Evolutionary conservation across 208 protist species (phyloP).

Genomic region (Acanthamoeba royreba): DNA sequence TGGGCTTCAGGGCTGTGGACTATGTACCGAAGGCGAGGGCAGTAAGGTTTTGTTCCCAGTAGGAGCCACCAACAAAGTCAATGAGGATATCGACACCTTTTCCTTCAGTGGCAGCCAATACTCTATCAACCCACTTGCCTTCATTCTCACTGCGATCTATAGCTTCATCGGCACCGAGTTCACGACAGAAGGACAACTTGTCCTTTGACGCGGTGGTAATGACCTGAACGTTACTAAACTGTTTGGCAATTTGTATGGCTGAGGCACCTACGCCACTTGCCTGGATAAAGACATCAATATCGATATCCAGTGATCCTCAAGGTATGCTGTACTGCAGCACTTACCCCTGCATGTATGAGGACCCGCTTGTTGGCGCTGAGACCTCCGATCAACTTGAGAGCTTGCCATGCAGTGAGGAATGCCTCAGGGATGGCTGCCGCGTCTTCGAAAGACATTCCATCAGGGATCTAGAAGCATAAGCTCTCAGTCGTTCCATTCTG

Average conservation of each 20-base stretch:
- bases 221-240: constrained; percentile 65
- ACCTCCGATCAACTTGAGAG: constrained; percentile 78
- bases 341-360: constrained; percentile 83
- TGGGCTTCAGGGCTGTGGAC: too few relatives aligned
- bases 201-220: constrained; percentile 43
- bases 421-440: constrained; percentile 89
- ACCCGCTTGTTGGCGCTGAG: constrained; percentile 76
- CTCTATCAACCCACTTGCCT: background rate
- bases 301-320: too few relatives aligned
- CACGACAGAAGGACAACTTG: constrained; percentile 51
- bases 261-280: constrained; percentile 88
- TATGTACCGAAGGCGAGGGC: background rate
- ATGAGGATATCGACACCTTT: constrained; percentile 63
- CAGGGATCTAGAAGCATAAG: constrained; percentile 70
- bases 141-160: constrained; percentile 57
- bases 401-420: constrained; percentile 91
- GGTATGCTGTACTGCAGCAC: background rate
- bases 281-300: too few relatives aligned
- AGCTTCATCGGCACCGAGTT: constrained; percentile 45
- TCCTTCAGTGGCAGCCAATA: background rate
- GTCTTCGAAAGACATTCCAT: constrained; percentile 84
- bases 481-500: background rate
- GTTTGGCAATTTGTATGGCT: constrained; percentile 82
- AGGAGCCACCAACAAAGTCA: constrained; percentile 64
- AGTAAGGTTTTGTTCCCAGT: constrained; percentile 50